phyloP scores from a whole-genome alignment of 148 eudicot genomes.

The Diospyros lotus region DNA sequence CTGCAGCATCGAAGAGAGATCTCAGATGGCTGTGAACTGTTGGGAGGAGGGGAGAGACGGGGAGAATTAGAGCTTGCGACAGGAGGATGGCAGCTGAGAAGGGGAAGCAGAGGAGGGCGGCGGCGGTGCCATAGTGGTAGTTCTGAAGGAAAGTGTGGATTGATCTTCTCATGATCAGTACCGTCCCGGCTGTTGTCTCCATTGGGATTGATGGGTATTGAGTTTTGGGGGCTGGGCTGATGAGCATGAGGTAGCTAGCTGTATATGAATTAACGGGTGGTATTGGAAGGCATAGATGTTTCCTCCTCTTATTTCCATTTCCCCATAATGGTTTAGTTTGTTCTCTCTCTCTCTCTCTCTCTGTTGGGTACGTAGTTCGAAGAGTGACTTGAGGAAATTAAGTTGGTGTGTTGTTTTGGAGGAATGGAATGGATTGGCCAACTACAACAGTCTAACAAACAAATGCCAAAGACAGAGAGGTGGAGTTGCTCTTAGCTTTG shows the following conservation, averaged over 20 bases:
- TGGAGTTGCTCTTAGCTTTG: constrained; percentile 27
- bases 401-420: constrained; percentile 33
- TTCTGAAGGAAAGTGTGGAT: constrained; percentile 45
- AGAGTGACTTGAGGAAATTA: constrained; percentile 31
- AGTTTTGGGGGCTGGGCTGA: background rate
- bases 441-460: constrained; percentile 38
- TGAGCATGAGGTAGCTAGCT: background rate
- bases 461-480: constrained; percentile 19
- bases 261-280: background rate
- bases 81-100: constrained; percentile 57
- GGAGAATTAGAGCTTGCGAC: constrained; percentile 36
- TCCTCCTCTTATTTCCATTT: constrained; percentile 5
- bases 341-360: constrained; percentile 8
- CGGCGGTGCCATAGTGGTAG: constrained; percentile 54
- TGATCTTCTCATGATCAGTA: constrained; percentile 44
- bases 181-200: constrained; percentile 31
- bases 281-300: constrained; percentile 12
- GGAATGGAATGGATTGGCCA: constrained; percentile 36
- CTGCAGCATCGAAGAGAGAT: constrained; percentile 43
- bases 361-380: background rate
- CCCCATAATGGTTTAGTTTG: background rate
- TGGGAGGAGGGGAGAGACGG: constrained; percentile 33
- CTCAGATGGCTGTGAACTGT: constrained; percentile 37
- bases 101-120: constrained; percentile 50
- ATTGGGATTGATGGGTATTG: constrained; percentile 23